Percentiles rank a stretch among this genome's conserved stretches.
These are phyloP conservation scores for Glonium stellatum DNA, from an alignment of 495 filamentous ascomycete genomes.

Conservation along the genomic window DNA sequence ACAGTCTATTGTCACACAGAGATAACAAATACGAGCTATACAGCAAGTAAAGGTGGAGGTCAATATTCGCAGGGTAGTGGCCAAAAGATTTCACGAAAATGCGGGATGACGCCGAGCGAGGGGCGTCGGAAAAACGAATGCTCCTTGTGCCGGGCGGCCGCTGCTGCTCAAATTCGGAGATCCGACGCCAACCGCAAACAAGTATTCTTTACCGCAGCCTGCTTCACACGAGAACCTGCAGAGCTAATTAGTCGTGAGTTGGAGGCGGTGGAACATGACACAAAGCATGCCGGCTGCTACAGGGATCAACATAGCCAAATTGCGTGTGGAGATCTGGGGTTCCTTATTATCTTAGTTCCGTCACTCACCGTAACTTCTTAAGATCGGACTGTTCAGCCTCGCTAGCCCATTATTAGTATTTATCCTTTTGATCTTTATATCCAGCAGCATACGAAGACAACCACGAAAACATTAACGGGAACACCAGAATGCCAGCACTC, in stretches of 20 bases:
- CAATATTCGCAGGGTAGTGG: neutral
- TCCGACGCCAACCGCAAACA: slow-evolving; percentile 10
- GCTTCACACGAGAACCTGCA: neutral
- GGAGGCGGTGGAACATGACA: slow-evolving; percentile 1
- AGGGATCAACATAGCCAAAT: neutral
- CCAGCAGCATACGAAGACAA: neutral
- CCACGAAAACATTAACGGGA: neutral
- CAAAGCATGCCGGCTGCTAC: neutral
- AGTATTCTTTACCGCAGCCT: neutral
- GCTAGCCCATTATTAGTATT: neutral
- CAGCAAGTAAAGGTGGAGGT: neutral
- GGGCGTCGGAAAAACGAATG: neutral
- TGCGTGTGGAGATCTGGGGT: neutral
- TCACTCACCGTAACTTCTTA: neutral
- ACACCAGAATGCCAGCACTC: neutral
- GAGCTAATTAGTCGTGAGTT: neutral
- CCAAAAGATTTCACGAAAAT: neutral
- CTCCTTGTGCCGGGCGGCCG: neutral
- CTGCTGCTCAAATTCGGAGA: neutral
- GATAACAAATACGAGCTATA: neutral
- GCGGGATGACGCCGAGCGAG: slow-evolving; percentile 7
- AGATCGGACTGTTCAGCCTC: neutral
- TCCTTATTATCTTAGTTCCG: neutral
- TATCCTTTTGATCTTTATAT: neutral
- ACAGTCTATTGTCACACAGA: neutral